phyloP scores from a whole-genome alignment of 495 filamentous ascomycete species.

The Cryomyces antarcticus region DNA sequence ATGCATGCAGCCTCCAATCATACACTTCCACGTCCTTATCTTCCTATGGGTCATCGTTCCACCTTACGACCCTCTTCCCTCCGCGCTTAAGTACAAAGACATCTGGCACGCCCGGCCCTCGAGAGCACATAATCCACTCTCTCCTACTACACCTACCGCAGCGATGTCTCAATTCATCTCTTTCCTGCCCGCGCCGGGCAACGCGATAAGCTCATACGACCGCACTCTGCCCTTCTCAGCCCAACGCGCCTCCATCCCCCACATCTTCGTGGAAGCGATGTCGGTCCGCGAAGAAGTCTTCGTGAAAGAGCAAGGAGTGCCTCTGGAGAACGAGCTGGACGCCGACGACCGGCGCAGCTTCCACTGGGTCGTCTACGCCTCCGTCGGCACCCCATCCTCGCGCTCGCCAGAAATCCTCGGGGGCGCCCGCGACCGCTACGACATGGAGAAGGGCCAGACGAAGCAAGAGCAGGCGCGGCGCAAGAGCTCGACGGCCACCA shows the following conservation, averaged over 20 bases:
- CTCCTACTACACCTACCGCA: neutral
- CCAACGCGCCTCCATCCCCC: constrained; percentile 30
- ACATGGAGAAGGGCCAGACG: too few species aligned
- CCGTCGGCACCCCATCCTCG: constrained; percentile 19
- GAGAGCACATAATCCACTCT: too few species aligned
- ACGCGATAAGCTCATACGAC: constrained; percentile 24
- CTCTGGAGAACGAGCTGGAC: constrained; percentile 54
- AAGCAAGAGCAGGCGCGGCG: constrained; percentile 2
- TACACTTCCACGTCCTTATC: too few species aligned
- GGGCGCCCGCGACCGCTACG: constrained; percentile 1
- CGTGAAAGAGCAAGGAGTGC: constrained; percentile 50
- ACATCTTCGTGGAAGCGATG: constrained; percentile 57
- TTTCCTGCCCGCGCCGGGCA: constrained; percentile 24
- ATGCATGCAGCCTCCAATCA: too few species aligned
- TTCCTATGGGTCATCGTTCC: too few species aligned
- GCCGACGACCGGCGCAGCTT: constrained; percentile 53
- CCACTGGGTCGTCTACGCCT: constrained; percentile 66
- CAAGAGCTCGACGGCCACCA: constrained; percentile 9
- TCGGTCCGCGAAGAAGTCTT: constrained; percentile 57
- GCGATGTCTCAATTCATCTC: constrained; percentile 16
- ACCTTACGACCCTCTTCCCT: too few species aligned
- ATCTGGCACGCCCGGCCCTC: too few species aligned
- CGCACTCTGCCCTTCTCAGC: constrained; percentile 17
- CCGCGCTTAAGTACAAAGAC: too few species aligned
- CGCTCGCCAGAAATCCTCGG: constrained; percentile 12